Conservation (phyloP, 2,329 filamentous ascomycete genomes). For the Bipolaris gigantea region DNA sequence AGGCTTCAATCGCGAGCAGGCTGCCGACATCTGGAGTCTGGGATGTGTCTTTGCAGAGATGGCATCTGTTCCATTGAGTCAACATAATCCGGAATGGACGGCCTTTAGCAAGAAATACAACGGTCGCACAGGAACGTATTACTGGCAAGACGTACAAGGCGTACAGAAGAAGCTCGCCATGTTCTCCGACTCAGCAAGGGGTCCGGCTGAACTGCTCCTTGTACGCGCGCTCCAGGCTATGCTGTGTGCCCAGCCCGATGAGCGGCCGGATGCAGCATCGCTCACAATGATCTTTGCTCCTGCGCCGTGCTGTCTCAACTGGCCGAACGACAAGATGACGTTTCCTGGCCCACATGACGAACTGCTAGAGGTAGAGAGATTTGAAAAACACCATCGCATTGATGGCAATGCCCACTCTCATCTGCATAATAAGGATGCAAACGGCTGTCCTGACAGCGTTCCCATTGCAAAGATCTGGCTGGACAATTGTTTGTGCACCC, state of each 20-base stretch:
- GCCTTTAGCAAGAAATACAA: conserved; percentile 34
- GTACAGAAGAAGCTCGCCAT: conserved; percentile 32
- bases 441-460: conserved; percentile 8
- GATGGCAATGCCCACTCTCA: conserved; percentile 22
- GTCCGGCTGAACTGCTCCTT: conserved; percentile 27
- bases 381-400: conserved; percentile 22
- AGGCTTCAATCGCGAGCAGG: conserved; percentile 32
- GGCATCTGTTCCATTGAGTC: conserved; percentile 54
- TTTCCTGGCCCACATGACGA: conserved; percentile 42
- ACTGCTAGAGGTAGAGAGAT: conserved; percentile 28
- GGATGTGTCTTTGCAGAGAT: conserved; percentile 97
- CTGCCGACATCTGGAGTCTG: conserved; percentile 87
- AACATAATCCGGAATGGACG: conserved; percentile 28
- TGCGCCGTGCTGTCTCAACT: conserved; percentile 43
- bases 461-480: conserved; percentile 34
- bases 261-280: conserved; percentile 36
- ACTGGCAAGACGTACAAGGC: conserved; percentile 40
- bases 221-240: conserved; percentile 37
- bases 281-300: conserved; percentile 41
- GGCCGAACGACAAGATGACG: conserved; percentile 38
- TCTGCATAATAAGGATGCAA: not conserved
- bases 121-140: conserved; percentile 37
- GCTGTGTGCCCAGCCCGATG: conserved; percentile 32
- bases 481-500: conserved; percentile 30
- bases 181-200: conserved; percentile 25